Base-by-base conservation (phyloP, 441 rosid species). In the Euphorbia celastroides region DNA sequence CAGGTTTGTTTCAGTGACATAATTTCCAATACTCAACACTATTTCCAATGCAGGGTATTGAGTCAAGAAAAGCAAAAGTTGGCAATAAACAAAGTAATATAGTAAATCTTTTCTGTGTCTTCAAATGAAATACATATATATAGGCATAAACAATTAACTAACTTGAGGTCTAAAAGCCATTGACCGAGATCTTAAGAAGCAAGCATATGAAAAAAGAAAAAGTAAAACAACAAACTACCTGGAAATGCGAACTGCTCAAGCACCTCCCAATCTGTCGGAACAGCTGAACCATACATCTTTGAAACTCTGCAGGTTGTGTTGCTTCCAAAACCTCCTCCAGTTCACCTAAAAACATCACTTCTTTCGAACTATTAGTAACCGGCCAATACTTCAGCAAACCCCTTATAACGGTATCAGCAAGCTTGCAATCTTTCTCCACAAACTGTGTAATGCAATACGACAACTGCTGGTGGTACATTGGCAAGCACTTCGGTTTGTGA, bases 311-410 rank as follows among this genome's bases (percentile, higher is more conserved):
- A 71, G 88, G 84, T 52, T 92, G 93, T 23, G 94, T 92, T 7
- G 93, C 92, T 80, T 92, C 97, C 60, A 92, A 73, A 44, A 92
- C 88, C 66, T 91, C 97, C 79, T 91, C 97, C 66, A 91, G 63
- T 75, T 91, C 97, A 58, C 89, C 83, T 14, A 91, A 73, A 72
- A 91, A 91, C 97, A 88, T 85, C 68, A 86, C 88, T 76, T 86
- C 88, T 77, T 86, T 86, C 7, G 87, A 81, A 77, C 92, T 85
- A 66, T 87, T 84, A 52, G 87, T 85, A 30, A 85, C 59, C 22
- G 90, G 93, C 93, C 93, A 87, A 74, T 85, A 85, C 61, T 79
- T 87, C 10, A 87, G 69, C 79, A 87, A 60, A 34, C 93, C 90
- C 27, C 90, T 70, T 50, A 87, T 87, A 57, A 87, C 85, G 34